Conservation (phyloP, 441 rosid species). For the Populus hybrid region DNA sequence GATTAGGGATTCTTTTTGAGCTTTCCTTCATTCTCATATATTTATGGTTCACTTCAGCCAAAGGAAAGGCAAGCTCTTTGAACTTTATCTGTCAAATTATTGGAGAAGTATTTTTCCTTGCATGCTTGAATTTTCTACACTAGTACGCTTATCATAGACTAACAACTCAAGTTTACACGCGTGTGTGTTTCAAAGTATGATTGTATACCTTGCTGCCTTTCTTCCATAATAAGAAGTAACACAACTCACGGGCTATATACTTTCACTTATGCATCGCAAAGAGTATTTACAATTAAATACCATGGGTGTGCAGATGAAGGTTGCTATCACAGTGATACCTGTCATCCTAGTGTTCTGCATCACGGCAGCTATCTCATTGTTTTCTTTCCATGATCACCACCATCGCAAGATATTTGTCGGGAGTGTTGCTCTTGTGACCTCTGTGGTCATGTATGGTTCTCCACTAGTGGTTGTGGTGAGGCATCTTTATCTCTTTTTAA, state of each 20-base stretch:
- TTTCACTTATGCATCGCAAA: not conserved
- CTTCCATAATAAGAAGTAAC: not conserved
- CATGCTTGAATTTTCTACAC: not conserved
- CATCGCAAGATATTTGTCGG: constrained; percentile 62
- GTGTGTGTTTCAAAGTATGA: not conserved
- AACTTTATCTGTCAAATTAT: not conserved
- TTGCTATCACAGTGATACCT: constrained; percentile 30
- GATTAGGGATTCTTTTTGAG: constrained; percentile 73
- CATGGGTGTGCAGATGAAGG: constrained; percentile 48
- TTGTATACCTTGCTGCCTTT: not conserved
- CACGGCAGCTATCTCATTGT: constrained; percentile 38
- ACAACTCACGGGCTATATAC: not conserved
- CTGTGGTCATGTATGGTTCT: constrained; percentile 72
- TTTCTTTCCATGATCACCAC: constrained; percentile 51
- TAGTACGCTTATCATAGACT: not conserved
- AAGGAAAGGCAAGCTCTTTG: constrained; percentile 50
- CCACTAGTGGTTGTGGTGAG: constrained; percentile 77
- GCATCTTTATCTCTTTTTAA: not conserved
- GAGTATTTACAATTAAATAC: not conserved
- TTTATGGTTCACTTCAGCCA: constrained; percentile 45
- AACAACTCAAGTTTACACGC: not conserved
- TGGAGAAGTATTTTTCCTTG: not conserved
- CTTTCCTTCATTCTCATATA: constrained; percentile 60
- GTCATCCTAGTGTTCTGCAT: constrained; percentile 33
- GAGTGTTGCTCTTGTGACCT: constrained; percentile 55